Conservation (phyloP, 495 filamentous ascomycete species). For the Penicillium nucicola region DNA sequence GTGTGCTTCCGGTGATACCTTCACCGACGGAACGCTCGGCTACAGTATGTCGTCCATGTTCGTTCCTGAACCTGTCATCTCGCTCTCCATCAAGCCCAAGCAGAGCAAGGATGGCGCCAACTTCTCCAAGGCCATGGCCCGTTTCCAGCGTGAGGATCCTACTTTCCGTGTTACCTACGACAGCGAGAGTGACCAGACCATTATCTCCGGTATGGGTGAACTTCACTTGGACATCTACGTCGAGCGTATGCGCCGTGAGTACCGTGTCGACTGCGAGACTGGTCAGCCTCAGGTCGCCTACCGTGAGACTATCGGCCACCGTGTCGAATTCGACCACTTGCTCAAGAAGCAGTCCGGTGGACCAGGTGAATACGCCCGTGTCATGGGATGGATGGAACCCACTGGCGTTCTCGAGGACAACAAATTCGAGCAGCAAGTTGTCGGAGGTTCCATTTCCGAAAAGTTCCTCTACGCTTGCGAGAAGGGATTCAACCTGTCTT, state of each 20-base stretch:
- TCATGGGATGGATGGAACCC: constrained; percentile 90
- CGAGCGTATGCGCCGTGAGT: constrained; percentile 97
- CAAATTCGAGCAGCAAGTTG: constrained; percentile 79
- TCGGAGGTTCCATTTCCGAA: constrained; percentile 88
- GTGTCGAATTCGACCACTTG: constrained; percentile 82
- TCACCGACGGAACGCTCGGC: constrained; percentile 90
- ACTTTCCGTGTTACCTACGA: constrained; percentile 96
- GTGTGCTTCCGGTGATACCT: constrained; percentile 96
- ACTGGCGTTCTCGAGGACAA: constrained; percentile 69
- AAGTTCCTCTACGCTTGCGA: constrained; percentile 96
- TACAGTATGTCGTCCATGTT: constrained; percentile 99
- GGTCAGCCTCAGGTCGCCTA: constrained; percentile 97
- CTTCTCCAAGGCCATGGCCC: constrained; percentile 98
- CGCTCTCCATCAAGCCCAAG: constrained; percentile 95
- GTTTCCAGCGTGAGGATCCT: constrained; percentile 98
- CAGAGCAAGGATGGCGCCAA: constrained; percentile 86
- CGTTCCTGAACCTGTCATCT: constrained; percentile 97
- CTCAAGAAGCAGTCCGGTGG: constrained; percentile 97
- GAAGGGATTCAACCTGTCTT: constrained; percentile 86
- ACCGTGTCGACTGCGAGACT: constrained; percentile 91
- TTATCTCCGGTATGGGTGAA: constrained; percentile 99
- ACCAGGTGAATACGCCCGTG: constrained; percentile 93
- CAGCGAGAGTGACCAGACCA: constrained; percentile 84
- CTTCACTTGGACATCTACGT: constrained; percentile 96
- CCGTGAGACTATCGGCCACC: constrained; percentile 83